These are phyloP conservation scores for Sanghuangporus sanghuang DNA, from an alignment of 1,284 basidiomycete genomes.

Conservation along the genomic window DNA sequence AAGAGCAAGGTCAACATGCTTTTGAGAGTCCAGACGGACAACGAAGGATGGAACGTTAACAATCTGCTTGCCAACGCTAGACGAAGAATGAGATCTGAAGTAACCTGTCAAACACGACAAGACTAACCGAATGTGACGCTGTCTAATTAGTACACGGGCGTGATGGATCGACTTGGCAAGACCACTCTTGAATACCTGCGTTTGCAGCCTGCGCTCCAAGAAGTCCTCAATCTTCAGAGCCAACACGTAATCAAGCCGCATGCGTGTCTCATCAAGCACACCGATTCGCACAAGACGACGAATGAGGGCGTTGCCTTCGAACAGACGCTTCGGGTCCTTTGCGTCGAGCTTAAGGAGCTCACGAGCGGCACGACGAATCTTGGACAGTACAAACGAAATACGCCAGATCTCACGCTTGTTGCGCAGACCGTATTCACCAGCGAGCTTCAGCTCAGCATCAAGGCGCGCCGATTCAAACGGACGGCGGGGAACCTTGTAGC, in stretches of 20 bases:
- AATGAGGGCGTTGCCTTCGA: slow-evolving; percentile 99
- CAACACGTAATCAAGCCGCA: slow-evolving; percentile 99
- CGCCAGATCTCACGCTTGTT: slow-evolving; percentile 99
- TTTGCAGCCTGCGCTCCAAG: slow-evolving; percentile 98
- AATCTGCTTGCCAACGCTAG: slow-evolving; percentile 96
- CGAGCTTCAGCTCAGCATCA: slow-evolving; percentile 99
- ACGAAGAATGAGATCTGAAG: slow-evolving; percentile 2
- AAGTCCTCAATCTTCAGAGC: slow-evolving; percentile 99
- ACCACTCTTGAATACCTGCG: slow-evolving; percentile 99
- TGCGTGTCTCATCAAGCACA: slow-evolving; percentile 98
- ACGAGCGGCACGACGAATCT: slow-evolving; percentile 99
- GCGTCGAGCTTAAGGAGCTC: slow-evolving; percentile 99
- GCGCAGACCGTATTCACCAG: slow-evolving; percentile 99
- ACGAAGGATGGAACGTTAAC: slow-evolving; percentile 99
- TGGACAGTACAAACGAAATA: slow-evolving; percentile 95
- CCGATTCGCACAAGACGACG: slow-evolving; percentile 98
- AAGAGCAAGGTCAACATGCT: slow-evolving; percentile 98
- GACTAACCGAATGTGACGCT: slow-evolving; percentile 89
- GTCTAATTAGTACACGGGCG: slow-evolving; percentile 95
- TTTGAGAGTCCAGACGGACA: slow-evolving; percentile 95
- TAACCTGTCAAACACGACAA: background rate
- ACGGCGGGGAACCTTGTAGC: slow-evolving; percentile 97
- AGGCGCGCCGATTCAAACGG: slow-evolving; percentile 98
- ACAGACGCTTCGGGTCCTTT: slow-evolving; percentile 99
- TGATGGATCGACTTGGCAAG: slow-evolving; percentile 99